phyloP scores from a whole-genome alignment of 108 stramenopile species.

The Phaeodactylum tricornutum region DNA sequence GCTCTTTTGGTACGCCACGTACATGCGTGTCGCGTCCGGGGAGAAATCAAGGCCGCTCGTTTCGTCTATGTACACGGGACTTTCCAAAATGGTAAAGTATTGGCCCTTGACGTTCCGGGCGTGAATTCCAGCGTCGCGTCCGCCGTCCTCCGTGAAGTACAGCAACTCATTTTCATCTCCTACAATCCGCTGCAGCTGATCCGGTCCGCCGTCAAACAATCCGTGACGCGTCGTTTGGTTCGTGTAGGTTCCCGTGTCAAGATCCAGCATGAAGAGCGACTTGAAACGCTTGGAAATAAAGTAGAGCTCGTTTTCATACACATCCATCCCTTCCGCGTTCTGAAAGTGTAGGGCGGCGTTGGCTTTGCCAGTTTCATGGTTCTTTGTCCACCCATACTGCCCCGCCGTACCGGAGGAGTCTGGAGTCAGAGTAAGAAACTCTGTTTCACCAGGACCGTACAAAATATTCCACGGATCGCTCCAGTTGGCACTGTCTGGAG shows the following conservation, averaged over 20 bases:
- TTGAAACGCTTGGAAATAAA: conserved; percentile 24
- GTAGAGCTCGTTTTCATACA: conserved; percentile 14
- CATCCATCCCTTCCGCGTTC: conserved; percentile 25
- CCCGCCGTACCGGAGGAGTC: background rate
- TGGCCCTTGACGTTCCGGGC: conserved; percentile 19
- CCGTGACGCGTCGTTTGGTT: conserved; percentile 8
- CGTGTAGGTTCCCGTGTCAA: conserved; percentile 15
- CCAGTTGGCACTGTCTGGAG: conserved; percentile 26
- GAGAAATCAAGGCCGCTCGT: conserved; percentile 52
- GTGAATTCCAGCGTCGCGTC: conserved; percentile 27
- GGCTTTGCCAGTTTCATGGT: background rate
- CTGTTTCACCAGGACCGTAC: conserved; percentile 7
- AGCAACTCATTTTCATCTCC: conserved; percentile 14
- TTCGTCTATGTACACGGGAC: conserved; percentile 18
- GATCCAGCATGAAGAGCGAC: conserved; percentile 17
- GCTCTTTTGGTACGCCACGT: conserved; percentile 35
- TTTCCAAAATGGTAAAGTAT: conserved; percentile 27
- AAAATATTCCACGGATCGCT: conserved; percentile 18
- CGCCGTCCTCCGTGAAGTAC: conserved; percentile 43
- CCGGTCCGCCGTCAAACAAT: conserved; percentile 21
- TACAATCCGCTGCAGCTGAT: conserved; percentile 14
- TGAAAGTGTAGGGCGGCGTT: conserved; percentile 15
- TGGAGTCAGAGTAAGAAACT: conserved; percentile 11
- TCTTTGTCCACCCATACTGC: conserved; percentile 10
- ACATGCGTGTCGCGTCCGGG: conserved; percentile 39